phyloP scores from a whole-genome alignment of 169 alveolate genomes.

The Eimeria acervulina region DNA sequence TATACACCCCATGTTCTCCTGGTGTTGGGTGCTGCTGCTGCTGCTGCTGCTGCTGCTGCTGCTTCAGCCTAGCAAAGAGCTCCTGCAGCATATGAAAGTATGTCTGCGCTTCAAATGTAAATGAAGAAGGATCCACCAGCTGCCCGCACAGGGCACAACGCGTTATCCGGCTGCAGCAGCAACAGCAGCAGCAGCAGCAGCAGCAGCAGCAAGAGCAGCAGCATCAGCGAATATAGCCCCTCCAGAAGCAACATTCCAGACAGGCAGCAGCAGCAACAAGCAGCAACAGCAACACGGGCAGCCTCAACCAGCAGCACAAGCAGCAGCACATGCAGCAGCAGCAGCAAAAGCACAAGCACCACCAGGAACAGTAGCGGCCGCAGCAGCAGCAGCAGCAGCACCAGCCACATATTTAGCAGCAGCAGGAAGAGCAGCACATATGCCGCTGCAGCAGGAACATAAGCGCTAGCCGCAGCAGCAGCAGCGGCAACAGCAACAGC shows the following conservation, averaged over 20 bases:
- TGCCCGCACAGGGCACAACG: conserved; percentile 80
- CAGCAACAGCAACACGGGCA: too few relatives aligned
- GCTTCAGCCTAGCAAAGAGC: conserved; percentile 70
- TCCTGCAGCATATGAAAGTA: conserved; percentile 76
- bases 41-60: conserved; percentile 50
- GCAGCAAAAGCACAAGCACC: too few relatives aligned
- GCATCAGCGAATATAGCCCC: too few relatives aligned
- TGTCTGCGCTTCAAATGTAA: conserved; percentile 75
- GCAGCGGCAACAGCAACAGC: too few relatives aligned
- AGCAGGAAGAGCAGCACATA: too few relatives aligned
- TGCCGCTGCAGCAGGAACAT: too few relatives aligned
- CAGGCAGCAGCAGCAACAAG: background rate
- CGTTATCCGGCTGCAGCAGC: conserved; percentile 49
- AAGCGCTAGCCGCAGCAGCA: too few relatives aligned
- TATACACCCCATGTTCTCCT: conserved; percentile 22
- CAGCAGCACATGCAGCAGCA: too few relatives aligned
- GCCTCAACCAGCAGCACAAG: too few relatives aligned
- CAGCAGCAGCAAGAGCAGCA: background rate
- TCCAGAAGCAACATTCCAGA: background rate
- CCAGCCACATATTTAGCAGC: too few relatives aligned
- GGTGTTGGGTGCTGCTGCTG: background rate
- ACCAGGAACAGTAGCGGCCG: too few relatives aligned
- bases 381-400: too few relatives aligned
- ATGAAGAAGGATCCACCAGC: conserved; percentile 50
- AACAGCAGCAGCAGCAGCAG: conserved; percentile 24